Base-by-base conservation (phyloP, 257 asterid genomes). In the Orobanche coerulescens region DNA sequence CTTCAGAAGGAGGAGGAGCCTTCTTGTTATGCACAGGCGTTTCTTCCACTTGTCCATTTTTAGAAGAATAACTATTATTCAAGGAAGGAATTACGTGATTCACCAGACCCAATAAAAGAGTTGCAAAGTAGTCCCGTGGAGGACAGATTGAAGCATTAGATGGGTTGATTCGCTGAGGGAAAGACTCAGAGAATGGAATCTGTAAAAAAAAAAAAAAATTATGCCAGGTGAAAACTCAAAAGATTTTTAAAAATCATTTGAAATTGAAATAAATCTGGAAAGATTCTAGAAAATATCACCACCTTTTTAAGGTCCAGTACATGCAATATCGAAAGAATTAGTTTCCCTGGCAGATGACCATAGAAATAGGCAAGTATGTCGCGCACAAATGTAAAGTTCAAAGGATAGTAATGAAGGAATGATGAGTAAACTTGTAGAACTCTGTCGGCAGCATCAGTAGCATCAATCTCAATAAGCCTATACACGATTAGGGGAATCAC, bases 281-380 rank as follows among this genome's bases (percentile, higher is more conserved):
- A n/a, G n/a, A n/a, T n/a, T n/a, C n/a, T n/a, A n/a, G n/a, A n/a
- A 58, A 30, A 51, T 44, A 62, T 37, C 70, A 40, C 62, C 76
- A 84, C 98, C 98, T 86, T 88, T 81, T 86, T 86, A 74, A 87
- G 83, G 43, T 84, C 95, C 58, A 92, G 70, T 51, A 86, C 88
- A 55, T 76, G 83, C 77, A 92, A 61, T 72, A 92, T 82, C 49
- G 94, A 91, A 40, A 86, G 84, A 67, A 86, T 83, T 58, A 92
- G 84, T 75, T 92, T 88, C 72, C 82, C 95, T 24, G 94, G 94
- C 67, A 92, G 97, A 84, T 92, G 95, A 58, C 97, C 94, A 46
- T 92, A 92, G 79, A 92, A 92, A 81, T 92, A 92, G 51, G 95
- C 89, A 56, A 92, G 97, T 76, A 92, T 86, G 68, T 92, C 98